Evolutionary conservation across 768 basidiomycete species (phyloP).

Genomic region (Boletus huronensis): DNA sequence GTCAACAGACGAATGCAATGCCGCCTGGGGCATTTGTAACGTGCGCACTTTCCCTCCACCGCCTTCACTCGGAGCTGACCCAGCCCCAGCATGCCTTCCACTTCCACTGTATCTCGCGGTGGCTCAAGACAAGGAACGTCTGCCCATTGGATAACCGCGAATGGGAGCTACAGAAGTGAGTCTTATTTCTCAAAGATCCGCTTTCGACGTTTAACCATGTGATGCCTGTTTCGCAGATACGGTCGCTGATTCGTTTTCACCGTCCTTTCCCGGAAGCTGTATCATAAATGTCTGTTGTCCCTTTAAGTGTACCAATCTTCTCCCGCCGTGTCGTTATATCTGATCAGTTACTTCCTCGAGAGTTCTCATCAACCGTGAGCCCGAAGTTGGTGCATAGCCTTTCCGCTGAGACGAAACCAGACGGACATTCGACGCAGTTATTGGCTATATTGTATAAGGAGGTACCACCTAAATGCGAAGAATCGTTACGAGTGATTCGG

Average conservation of each 20-base stretch:
- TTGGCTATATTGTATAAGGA: neutral
- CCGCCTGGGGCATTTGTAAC: conserved; percentile 99
- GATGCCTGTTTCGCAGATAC: conserved; percentile 29
- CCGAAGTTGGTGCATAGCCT: neutral
- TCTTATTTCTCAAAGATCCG: conserved; percentile 5
- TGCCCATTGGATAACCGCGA: conserved; percentile 95
- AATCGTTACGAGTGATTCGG: neutral
- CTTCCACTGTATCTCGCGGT: conserved; percentile 98
- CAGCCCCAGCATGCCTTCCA: conserved; percentile 88
- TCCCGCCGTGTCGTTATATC: neutral
- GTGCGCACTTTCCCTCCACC: conserved; percentile 36
- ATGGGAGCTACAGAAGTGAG: conserved; percentile 95
- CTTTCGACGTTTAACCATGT: neutral
- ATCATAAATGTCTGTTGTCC: conserved; percentile 15
- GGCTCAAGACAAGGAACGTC: conserved; percentile 97
- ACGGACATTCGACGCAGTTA: neutral
- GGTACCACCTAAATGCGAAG: neutral
- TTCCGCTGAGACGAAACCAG: neutral
- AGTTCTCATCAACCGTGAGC: neutral
- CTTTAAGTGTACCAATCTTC: conserved; percentile 12
- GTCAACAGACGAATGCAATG: conserved; percentile 94
- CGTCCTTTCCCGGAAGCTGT: conserved; percentile 8
- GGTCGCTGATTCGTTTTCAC: conserved; percentile 34
- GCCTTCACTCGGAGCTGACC: neutral
- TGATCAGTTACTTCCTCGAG: neutral